These are phyloP conservation scores for Aspergillus novofumigatus DNA, from an alignment of 2,329 filamentous ascomycete species.

Conservation along the genomic window DNA sequence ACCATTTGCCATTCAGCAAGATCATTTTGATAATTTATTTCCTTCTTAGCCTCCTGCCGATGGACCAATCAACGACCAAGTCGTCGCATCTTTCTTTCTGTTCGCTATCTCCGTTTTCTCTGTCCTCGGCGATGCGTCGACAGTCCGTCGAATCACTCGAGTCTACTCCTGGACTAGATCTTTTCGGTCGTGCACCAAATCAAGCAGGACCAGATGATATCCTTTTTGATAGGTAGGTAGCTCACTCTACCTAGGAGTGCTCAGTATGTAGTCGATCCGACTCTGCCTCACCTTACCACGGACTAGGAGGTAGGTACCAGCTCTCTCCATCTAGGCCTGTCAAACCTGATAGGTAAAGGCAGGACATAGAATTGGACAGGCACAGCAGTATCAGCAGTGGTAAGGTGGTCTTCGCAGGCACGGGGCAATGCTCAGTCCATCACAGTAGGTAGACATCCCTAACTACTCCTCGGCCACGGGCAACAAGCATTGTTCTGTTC, in stretches of 20 bases:
- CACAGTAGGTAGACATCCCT: background rate
- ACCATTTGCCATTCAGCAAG: slow-evolving; percentile 15
- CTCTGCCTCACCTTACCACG: background rate
- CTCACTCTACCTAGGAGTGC: background rate
- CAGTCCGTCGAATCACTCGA: background rate
- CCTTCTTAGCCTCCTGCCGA: slow-evolving; percentile 1
- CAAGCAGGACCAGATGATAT: background rate
- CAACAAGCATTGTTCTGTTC: no score
- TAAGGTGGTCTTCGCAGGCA: no score
- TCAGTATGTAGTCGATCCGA: background rate
- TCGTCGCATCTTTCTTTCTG: slow-evolving; percentile 12
- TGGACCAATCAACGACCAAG: slow-evolving; percentile 16
- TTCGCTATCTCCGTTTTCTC: slow-evolving; percentile 15
- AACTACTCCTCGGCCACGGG: background rate
- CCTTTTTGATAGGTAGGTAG: background rate
- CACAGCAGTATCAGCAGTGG: background rate
- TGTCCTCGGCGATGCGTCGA: background rate
- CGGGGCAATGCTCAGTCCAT: no score
- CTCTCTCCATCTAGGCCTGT: background rate
- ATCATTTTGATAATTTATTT: slow-evolving; percentile 9
- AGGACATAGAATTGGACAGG: background rate
- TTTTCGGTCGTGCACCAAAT: background rate
- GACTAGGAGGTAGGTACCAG: no score
- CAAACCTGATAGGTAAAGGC: background rate
- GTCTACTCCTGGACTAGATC: background rate